These are phyloP conservation scores for Eucommia ulmoides DNA, from an alignment of 257 asterid genomes.

Conservation along the genomic window DNA sequence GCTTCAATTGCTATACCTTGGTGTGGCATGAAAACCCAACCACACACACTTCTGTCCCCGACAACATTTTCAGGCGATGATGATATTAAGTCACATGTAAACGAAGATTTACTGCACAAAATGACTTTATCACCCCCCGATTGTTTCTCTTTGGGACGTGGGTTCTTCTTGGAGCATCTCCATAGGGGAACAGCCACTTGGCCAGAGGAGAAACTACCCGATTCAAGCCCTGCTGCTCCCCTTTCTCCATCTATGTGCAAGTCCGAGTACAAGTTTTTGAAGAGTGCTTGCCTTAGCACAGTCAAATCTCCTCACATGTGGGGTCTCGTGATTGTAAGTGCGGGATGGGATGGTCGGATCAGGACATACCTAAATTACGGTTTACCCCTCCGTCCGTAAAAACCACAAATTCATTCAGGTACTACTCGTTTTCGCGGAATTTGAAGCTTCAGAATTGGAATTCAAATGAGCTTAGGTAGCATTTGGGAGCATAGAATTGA, in stretches of 20 bases:
- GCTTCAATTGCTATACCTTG: constrained; percentile 77
- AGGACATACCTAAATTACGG: constrained; percentile 81
- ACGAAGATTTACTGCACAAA: constrained; percentile 36
- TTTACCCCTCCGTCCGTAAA: constrained; percentile 58
- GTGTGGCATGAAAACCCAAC: constrained; percentile 57
- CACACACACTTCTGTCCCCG: constrained; percentile 16
- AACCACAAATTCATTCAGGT: not conserved
- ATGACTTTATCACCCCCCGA: constrained; percentile 40
- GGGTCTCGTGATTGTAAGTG: constrained; percentile 84
- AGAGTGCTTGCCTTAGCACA: constrained; percentile 51
- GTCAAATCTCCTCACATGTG: constrained; percentile 53
- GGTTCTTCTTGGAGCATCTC: constrained; percentile 51
- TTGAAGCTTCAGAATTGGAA: too few species aligned
- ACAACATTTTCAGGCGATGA: not conserved
- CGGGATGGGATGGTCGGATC: constrained; percentile 91
- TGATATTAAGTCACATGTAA: constrained; percentile 27
- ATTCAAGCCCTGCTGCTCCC: constrained; percentile 19
- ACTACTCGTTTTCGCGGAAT: too few species aligned
- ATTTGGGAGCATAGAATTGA: too few species aligned
- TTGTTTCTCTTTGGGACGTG: constrained; percentile 41
- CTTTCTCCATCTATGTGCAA: constrained; percentile 25
- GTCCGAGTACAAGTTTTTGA: constrained; percentile 58
- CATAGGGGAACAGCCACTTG: constrained; percentile 56
- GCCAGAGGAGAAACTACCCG: constrained; percentile 66
- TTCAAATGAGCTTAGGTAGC: too few species aligned